These are phyloP conservation scores for Lecanicillium sp. DNA, from an alignment of 2,329 filamentous ascomycete species.

Conservation along the genomic window DNA sequence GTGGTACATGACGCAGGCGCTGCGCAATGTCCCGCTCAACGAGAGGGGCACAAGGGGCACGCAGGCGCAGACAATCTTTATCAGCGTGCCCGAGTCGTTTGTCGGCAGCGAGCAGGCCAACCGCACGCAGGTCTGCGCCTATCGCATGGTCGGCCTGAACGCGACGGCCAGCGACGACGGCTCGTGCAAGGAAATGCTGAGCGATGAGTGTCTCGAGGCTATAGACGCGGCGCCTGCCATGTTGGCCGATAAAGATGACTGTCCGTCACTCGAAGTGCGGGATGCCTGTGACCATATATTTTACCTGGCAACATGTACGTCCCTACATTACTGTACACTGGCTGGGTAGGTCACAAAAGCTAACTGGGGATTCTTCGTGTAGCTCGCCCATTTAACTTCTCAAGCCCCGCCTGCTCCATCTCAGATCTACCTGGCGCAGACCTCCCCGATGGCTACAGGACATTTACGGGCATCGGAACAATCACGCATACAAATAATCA, in stretches of 20 bases:
- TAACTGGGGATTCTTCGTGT: too few species aligned
- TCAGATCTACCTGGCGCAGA: background rate
- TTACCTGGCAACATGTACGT: background rate
- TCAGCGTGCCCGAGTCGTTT: conserved; percentile 7
- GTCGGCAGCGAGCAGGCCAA: conserved; percentile 1
- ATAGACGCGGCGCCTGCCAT: conserved; percentile 1
- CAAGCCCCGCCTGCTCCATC: background rate
- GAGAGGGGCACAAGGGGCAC: background rate
- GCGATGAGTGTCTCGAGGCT: conserved; percentile 5
- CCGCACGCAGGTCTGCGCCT: conserved; percentile 3
- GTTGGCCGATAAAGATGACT: background rate
- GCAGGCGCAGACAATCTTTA: conserved; percentile 3
- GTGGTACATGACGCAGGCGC: conserved; percentile 6
- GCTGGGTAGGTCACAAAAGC: too few species aligned
- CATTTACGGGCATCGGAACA: conserved; percentile 3
- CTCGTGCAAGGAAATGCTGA: conserved; percentile 4
- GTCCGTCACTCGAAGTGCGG: conserved; percentile 2
- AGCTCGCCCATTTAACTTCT: background rate
- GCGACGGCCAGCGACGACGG: conserved; percentile 1
- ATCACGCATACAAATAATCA: background rate
- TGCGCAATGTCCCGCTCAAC: conserved; percentile 4
- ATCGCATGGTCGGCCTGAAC: conserved; percentile 4
- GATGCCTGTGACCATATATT: conserved; percentile 2
- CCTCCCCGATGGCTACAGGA: conserved; percentile 4
- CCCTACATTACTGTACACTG: background rate